Evolutionary conservation across 2,329 filamentous ascomycete species (phyloP), one percentile per base, ranked within the genome.

Genomic region (Colletotrichum truncatum): DNA sequence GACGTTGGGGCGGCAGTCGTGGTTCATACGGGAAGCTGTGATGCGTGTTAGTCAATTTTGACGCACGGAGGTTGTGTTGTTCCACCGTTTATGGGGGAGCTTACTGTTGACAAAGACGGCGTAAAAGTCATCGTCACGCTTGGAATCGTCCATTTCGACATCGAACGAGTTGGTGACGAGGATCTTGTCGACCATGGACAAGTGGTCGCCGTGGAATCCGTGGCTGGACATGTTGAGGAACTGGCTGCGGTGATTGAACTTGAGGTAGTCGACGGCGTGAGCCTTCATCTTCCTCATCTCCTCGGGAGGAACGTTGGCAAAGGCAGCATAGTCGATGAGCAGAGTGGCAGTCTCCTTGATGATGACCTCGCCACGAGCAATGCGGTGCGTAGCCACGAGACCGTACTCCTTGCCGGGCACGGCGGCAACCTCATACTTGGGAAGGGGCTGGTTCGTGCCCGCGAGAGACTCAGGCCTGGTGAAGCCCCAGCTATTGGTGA

Each of bases 331-430:
- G 72, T 81, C 79, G 64, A 81, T 73, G 67, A 81, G 71, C 53
- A 80, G 52, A 7, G 76, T 77, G 9, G 75, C 73, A 45, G 78
- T 80, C 67, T 76, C 76, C 63, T 74, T 75, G 70, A 80, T 75
- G 69, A 81, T 76, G 45, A 72, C 69, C 52, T 80, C 78, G 36
- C 79, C 78, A 30, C 77, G 71, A 28, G 68, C 63, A 67, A 81
- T 75, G 65, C 69, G 71, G 30, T 68, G 57, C 4, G 67, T 74
- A 10, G 79, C 79, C 6, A 80, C 72, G 5, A 80, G 67, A 26
- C 79, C 79, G 64, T 73, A 95, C 38, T 75, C 79, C 65, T 80
- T 81, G 28, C 78, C 78, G 7, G 76, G 75, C 30, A 81, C 73
- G 9, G 72, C 72, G 23, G 74, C 73, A n/a, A 80, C 72, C 45